Percentiles rank a stretch among this genome's conserved stretches.
Conservation (phyloP, 2,329 filamentous ascomycete genomes). For the Thelonectria olida region DNA sequence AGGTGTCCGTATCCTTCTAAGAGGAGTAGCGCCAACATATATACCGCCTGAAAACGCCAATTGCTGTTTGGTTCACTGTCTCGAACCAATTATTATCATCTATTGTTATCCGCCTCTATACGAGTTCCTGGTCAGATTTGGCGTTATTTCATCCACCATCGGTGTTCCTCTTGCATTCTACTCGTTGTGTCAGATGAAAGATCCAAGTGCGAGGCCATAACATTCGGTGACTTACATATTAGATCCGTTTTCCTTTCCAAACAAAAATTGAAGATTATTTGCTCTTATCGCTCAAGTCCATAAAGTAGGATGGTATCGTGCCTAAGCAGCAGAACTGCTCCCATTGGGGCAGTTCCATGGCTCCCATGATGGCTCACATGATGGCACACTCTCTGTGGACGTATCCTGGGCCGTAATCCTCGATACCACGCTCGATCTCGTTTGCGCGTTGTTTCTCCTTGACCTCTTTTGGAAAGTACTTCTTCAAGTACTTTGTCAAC, state of each 20-base stretch:
- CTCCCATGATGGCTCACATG: slow-evolving; percentile 71
- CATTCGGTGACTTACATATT: slow-evolving; percentile 14
- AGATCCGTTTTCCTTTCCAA: background rate
- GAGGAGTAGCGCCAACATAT: background rate
- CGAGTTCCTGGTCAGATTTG: background rate
- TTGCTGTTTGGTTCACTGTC: background rate
- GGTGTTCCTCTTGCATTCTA: background rate
- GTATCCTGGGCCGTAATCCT: slow-evolving; percentile 75
- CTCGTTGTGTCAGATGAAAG: slow-evolving; percentile 10
- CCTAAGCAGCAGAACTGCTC: background rate
- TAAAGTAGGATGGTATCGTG: background rate
- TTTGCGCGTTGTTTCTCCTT: slow-evolving; percentile 76
- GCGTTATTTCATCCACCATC: background rate
- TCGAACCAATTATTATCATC: background rate
- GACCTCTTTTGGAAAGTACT: slow-evolving; percentile 78
- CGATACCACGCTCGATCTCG: slow-evolving; percentile 77
- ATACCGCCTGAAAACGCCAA: background rate
- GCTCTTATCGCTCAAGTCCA: no score
- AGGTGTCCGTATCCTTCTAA: slow-evolving; percentile 15
- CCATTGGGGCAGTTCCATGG: background rate
- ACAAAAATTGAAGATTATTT: background rate
- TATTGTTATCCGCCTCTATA: background rate
- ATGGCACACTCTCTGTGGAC: slow-evolving; percentile 65
- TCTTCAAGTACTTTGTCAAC: slow-evolving; percentile 74
- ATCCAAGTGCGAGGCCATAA: background rate